phyloP scores from a whole-genome alignment of 495 filamentous ascomycete species.

The Saxophila tyrrhenica region DNA sequence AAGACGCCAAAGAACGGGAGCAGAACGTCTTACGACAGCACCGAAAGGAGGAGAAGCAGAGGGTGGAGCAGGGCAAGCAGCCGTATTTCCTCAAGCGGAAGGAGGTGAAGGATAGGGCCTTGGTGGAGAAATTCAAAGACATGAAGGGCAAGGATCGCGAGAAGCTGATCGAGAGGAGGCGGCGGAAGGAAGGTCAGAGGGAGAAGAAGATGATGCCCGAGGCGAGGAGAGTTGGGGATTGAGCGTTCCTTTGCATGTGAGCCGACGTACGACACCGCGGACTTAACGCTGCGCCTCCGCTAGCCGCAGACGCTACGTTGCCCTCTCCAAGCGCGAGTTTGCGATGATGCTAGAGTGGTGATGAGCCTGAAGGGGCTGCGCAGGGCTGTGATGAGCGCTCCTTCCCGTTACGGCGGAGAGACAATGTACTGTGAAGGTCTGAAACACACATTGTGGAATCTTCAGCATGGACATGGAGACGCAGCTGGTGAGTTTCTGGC shows the following conservation, averaged over 20 bases:
- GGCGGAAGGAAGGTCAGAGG: conserved; percentile 72
- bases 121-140: conserved; percentile 64
- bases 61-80: conserved; percentile 76
- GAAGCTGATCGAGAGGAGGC: conserved; percentile 62
- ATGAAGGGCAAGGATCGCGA: conserved; percentile 75
- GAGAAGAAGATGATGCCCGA: conserved; percentile 72
- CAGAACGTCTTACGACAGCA: conserved; percentile 57
- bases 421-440: not conserved
- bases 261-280: not conserved
- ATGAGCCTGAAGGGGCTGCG: too few species aligned
- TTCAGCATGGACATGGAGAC: not conserved
- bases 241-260: not conserved
- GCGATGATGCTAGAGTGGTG: not conserved
- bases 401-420: not conserved
- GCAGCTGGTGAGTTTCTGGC: not conserved
- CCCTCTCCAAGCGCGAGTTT: not conserved
- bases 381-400: not conserved
- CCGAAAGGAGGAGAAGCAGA: conserved; percentile 68
- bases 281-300: not conserved
- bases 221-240: conserved; percentile 32
- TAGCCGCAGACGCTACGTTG: not conserved
- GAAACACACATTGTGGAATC: too few species aligned
- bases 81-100: conserved; percentile 86
- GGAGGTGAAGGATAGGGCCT: conserved; percentile 73
- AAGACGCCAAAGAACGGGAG: conserved; percentile 54